Conservation (phyloP, 2,329 filamentous ascomycete genomes). For the Pseudocercospora eumusae region DNA sequence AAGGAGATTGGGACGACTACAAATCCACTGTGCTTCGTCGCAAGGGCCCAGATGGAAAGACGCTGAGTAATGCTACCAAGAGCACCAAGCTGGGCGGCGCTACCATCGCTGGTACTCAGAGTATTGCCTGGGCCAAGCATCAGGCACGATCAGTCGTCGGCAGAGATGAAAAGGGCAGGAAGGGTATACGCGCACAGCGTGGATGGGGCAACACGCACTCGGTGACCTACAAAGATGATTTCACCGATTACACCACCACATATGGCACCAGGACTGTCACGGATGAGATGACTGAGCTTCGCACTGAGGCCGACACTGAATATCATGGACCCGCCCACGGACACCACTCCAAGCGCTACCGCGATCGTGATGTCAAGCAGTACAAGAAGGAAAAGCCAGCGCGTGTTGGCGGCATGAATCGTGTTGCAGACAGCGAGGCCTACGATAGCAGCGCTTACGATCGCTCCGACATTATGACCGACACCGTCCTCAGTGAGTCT, state of each 20-base stretch:
- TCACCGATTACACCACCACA: constrained; percentile 38
- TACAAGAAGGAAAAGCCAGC: constrained; percentile 88
- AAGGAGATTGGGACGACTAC: constrained; percentile 97
- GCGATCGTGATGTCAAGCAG: constrained; percentile 67
- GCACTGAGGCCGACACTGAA: constrained; percentile 32
- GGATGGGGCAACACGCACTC: constrained; percentile 48
- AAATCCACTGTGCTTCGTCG: constrained; percentile 89
- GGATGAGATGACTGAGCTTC: constrained; percentile 39
- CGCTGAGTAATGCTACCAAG: constrained; percentile 77
- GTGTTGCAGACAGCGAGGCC: constrained; percentile 71
- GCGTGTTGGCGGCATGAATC: constrained; percentile 85
- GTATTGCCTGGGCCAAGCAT: constrained; percentile 46
- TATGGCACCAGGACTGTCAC: constrained; percentile 32
- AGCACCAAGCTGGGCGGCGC: constrained; percentile 85
- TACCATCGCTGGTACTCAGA: constrained; percentile 67
- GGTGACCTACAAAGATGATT: constrained; percentile 47
- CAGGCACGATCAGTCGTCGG: constrained; percentile 45
- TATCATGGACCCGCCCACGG: constrained; percentile 21
- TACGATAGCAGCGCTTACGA: constrained; percentile 76
- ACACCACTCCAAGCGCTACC: constrained; percentile 53
- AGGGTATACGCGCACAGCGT: constrained; percentile 40
- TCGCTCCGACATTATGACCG: constrained; percentile 59
- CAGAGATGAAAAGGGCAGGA: constrained; percentile 49
- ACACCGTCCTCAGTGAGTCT: constrained; percentile 48
- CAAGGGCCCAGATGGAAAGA: constrained; percentile 84